Conservation (phyloP, 2,329 filamentous ascomycete genomes). For the Fusarium algeriense region DNA sequence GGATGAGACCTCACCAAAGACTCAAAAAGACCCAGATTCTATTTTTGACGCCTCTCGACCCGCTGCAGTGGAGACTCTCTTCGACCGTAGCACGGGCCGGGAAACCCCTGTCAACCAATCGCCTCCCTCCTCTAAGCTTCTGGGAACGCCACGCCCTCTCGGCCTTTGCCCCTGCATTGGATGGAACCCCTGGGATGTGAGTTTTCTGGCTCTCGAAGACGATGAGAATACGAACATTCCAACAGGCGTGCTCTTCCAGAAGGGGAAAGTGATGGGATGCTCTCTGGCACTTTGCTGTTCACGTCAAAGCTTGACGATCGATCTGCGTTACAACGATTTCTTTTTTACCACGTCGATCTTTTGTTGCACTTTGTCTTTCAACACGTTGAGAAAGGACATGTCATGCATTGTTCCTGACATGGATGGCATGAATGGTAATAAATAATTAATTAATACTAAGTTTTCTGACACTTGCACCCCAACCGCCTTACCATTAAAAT, state of each 20-base stretch:
- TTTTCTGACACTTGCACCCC: conserved; percentile 25
- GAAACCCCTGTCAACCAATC: conserved; percentile 28
- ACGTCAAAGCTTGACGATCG: conserved; percentile 24
- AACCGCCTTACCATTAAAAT: conserved; percentile 4
- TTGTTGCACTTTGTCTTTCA: conserved; percentile 1
- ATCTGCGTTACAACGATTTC: conserved; percentile 14
- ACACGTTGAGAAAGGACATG: not conserved
- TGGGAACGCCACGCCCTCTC: conserved; percentile 28
- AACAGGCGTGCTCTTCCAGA: conserved; percentile 18
- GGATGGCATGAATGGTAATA: conserved; percentile 2
- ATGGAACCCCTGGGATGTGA: conserved; percentile 2
- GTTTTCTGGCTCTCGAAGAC: conserved; percentile 13
- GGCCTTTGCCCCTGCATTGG: conserved; percentile 36
- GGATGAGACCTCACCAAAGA: conserved; percentile 9
- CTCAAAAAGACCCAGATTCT: conserved; percentile 34
- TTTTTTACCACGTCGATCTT: not conserved
- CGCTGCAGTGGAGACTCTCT: conserved; percentile 29
- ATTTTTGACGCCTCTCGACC: conserved; percentile 45
- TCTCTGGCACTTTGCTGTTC: conserved; percentile 9
- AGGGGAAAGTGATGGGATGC: conserved; percentile 35
- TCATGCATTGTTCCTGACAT: conserved; percentile 21
- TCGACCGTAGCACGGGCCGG: conserved; percentile 22
- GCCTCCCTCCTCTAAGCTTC: conserved; percentile 6
- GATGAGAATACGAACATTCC: conserved; percentile 35
- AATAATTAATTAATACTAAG: conserved; percentile 16